phyloP scores from a whole-genome alignment of 73 alveolate species.

The Loxodes magnus region DNA sequence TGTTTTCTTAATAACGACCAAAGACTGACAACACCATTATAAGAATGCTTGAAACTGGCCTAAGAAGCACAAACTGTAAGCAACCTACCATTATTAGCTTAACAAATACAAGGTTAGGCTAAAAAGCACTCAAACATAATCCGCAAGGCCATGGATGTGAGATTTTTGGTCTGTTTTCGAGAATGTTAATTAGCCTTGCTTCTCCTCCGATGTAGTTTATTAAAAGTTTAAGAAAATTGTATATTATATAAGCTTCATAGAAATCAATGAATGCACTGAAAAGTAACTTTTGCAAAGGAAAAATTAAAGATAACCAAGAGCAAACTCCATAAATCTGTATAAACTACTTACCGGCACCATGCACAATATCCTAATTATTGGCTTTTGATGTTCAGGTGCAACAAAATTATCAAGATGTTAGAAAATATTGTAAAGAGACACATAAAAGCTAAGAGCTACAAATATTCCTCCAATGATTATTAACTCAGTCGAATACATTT shows the following conservation, averaged over 20 bases:
- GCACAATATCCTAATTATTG: constrained; percentile 22
- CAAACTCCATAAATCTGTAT: constrained; percentile 1
- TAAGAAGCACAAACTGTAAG: constrained; percentile 36
- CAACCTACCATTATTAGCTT: constrained; percentile 31
- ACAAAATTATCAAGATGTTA: no score
- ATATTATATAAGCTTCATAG: constrained; percentile 45
- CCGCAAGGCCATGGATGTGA: constrained; percentile 48
- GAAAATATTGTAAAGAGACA: no score
- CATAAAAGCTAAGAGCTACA: no score
- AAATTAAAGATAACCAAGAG: constrained; percentile 19
- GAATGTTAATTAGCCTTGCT: constrained; percentile 16
- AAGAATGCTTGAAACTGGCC: constrained; percentile 36
- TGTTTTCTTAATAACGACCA: constrained; percentile 33
- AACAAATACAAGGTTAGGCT: constrained; percentile 28
- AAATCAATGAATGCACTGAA: constrained; percentile 29
- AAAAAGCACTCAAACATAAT: constrained; percentile 12
- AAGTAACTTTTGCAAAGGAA: constrained; percentile 13
- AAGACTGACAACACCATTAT: constrained; percentile 15
- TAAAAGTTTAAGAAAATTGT: constrained; percentile 32
- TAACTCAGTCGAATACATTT: no score
- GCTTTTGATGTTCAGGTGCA: no score
- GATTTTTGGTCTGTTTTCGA: constrained; percentile 34
- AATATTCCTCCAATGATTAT: no score
- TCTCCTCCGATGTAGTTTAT: constrained; percentile 45
- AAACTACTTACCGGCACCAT: constrained; percentile 37